Evolutionary conservation across 345 rosid genomes (phyloP), one percentile per base, ranked within the genome.

Genomic region (Populus davidiana): DNA sequence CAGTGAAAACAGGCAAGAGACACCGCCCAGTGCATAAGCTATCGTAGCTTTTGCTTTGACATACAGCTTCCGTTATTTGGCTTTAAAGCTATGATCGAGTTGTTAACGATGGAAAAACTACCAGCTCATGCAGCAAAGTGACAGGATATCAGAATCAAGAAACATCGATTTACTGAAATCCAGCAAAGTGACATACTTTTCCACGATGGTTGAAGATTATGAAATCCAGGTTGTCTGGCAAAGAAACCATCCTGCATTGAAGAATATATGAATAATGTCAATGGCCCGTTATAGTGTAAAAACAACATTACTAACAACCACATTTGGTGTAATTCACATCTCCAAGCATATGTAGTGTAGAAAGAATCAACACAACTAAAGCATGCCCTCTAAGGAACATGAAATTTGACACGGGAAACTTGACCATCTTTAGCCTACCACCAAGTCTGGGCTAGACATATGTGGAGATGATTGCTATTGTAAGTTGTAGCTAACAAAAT

Each of bases 131-230:
- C 63, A 3, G 23, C 63, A n/a, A 10, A n/a, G 29, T n/a, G 11
- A 3, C 4, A n/a, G 25, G 63, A 23, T 59, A n/a, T n/a, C 27
- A 59, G 63, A n/a, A 59, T n/a, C 63, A 59, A 59, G 64, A n/a
- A n/a, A 23, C 64, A n/a, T 8, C 25, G 23, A 59, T 59, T 23
- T 59, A n/a, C n/a, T n/a, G n/a, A n/a, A n/a, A n/a, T n/a, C n/a
- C 63, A 3, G 23, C 63, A n/a, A 10, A n/a, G 29, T n/a, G 11
- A 3, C 4, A n/a, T 59, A 81, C 83, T 63, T 83, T 83, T 68
- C 93, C 95, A 39, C 95, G 92, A 71, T 94, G 98, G 80, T 92
- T 91, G 85, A 93, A 93, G 76, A 91, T 91, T 93, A 92, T 90
- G 89, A 89, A 96, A 76, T 94, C 99, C 38, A 91, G 71, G 84